phyloP scores from a whole-genome alignment of 352 stramenopile genomes.

The Pythium pyrilobum region DNA sequence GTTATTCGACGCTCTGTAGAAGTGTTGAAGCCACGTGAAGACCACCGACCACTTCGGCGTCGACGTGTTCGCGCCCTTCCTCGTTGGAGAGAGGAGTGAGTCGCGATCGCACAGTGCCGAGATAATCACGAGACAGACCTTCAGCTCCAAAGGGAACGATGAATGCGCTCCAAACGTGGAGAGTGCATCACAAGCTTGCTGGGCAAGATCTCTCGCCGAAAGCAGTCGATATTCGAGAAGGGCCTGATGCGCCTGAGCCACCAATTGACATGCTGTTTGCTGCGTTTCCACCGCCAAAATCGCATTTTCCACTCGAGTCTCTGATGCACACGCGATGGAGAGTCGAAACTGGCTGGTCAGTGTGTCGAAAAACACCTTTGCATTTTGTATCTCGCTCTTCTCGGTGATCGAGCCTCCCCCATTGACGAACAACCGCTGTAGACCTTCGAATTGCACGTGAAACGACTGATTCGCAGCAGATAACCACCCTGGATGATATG shows the following conservation, averaged over 20 bases:
- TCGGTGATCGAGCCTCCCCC: slow-evolving; percentile 7
- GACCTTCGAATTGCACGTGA: slow-evolving; percentile 37
- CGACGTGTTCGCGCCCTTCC: slow-evolving; percentile 11
- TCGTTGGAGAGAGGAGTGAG: neutral
- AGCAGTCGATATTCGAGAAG: slow-evolving; percentile 17
- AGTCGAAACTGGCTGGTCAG: slow-evolving; percentile 16
- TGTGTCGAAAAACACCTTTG: slow-evolving; percentile 14
- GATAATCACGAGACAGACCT: slow-evolving; percentile 43
- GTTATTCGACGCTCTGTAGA: slow-evolving; percentile 57
- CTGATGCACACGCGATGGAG: neutral
- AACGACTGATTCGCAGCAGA: slow-evolving; percentile 56
- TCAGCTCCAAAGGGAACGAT: slow-evolving; percentile 60
- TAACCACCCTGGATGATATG: slow-evolving; percentile 33
- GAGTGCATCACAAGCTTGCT: slow-evolving; percentile 22
- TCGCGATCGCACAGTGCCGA: slow-evolving; percentile 17
- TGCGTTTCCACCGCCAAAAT: slow-evolving; percentile 7
- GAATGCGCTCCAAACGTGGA: slow-evolving; percentile 34
- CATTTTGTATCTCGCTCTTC: slow-evolving; percentile 17
- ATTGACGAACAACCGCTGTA: slow-evolving; percentile 26
- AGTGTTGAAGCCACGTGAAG: slow-evolving; percentile 53
- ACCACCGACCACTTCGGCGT: slow-evolving; percentile 22
- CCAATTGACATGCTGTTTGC: neutral
- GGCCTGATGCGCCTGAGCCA: slow-evolving; percentile 4
- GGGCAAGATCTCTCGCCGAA: slow-evolving; percentile 5
- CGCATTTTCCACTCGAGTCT: slow-evolving; percentile 19